A percentile compares a stretch with the other conserved stretches of the same genome.
These are phyloP conservation scores for Helotiales sp. DNA, from an alignment of 2,329 filamentous ascomycete species.

Conservation along the genomic window DNA sequence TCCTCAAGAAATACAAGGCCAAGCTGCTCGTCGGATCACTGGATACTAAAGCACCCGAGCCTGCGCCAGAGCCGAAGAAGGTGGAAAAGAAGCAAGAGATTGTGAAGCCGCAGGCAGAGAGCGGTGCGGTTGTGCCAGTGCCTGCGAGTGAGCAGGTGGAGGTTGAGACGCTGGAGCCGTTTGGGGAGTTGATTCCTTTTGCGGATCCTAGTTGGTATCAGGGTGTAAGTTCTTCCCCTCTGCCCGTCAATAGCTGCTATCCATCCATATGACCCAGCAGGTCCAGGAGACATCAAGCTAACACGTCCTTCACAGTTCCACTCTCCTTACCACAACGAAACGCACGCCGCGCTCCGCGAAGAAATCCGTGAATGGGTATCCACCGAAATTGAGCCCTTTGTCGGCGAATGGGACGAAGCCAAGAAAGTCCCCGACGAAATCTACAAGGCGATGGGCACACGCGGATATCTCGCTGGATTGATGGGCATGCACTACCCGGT, in stretches of 20 bases:
- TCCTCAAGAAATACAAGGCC: constrained; percentile 71
- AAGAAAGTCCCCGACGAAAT: constrained; percentile 86
- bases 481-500: constrained; percentile 83
- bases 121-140: constrained; percentile 55
- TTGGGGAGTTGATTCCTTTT: constrained; percentile 86
- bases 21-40: constrained; percentile 72
- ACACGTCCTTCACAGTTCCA: constrained; percentile 67
- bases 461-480: constrained; percentile 91
- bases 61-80: constrained; percentile 18
- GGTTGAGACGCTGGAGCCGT: constrained; percentile 79
- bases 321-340: constrained; percentile 95
- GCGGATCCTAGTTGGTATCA: constrained; percentile 95
- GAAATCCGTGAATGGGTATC: constrained; percentile 95
- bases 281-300: neutral
- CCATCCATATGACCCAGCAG: too few relatives aligned
- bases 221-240: constrained; percentile 63
- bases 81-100: constrained; percentile 50
- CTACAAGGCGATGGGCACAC: constrained; percentile 94
- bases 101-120: constrained; percentile 63
- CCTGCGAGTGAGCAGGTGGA: constrained; percentile 49
- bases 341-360: constrained; percentile 85
- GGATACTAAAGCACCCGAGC: constrained; percentile 75
- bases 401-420: constrained; percentile 96
- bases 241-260: too few relatives aligned
- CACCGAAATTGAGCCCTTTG: constrained; percentile 84